Evolutionary conservation across 768 basidiomycete genomes (phyloP).

Genomic region (Neoboletus subvelutipes): DNA sequence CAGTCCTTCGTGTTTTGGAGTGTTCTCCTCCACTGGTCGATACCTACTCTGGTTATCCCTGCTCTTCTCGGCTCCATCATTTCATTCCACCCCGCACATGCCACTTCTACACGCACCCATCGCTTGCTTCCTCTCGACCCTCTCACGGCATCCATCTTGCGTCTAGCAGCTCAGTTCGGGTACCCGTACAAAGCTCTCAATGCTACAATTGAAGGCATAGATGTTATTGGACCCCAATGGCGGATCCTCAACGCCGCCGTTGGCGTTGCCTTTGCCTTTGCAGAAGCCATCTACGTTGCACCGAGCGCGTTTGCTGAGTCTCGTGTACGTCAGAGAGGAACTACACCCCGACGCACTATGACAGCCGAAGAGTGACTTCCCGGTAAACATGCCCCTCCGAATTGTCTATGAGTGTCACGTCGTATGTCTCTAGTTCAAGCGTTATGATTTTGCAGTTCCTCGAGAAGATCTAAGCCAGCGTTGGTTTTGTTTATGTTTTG

Average conservation of each 20-base stretch:
- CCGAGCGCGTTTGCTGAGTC: conserved; percentile 40
- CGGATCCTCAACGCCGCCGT: conserved; percentile 56
- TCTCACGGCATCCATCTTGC: conserved; percentile 61
- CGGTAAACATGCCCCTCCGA: not conserved
- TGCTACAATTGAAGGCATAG: conserved; percentile 38
- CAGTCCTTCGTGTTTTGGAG: conserved; percentile 49
- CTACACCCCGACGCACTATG: conserved; percentile 24
- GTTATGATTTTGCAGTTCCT: not conserved
- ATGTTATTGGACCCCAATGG: conserved; percentile 55
- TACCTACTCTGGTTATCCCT: conserved; percentile 63
- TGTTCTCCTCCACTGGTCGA: conserved; percentile 58
- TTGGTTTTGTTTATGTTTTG: conserved; percentile 14
- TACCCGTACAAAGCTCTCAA: conserved; percentile 46
- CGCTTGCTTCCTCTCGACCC: conserved; percentile 48
- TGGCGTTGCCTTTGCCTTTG: conserved; percentile 63
- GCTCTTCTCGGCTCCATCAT: conserved; percentile 55
- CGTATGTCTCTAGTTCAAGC: conserved; percentile 1
- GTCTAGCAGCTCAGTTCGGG: conserved; percentile 58
- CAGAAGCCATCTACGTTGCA: conserved; percentile 57
- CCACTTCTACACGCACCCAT: conserved; percentile 21
- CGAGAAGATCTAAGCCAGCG: conserved; percentile 4
- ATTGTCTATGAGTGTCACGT: not conserved
- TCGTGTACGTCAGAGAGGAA: conserved; percentile 23
- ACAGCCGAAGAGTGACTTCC: conserved; percentile 22
- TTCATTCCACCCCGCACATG: conserved; percentile 54